Conservation (phyloP, 805 yeast species). For the Jamesozyma lodderae region DNA sequence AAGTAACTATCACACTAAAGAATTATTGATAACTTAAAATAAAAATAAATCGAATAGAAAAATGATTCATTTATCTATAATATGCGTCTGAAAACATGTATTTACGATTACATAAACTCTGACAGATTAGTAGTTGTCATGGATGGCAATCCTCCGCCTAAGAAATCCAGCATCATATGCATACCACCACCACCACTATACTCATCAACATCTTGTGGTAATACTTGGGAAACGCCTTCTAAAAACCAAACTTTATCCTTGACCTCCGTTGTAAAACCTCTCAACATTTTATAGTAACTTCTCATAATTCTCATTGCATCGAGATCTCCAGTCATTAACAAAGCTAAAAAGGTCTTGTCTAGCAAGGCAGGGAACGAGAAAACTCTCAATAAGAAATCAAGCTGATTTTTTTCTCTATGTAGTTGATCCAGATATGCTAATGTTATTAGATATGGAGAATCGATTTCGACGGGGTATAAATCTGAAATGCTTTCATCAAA, state of each 20-base stretch:
- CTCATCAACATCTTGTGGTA: constrained; percentile 87
- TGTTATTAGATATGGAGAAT: constrained; percentile 82
- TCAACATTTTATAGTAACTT: constrained; percentile 70
- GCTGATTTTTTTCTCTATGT: constrained; percentile 70
- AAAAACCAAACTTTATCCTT: constrained; percentile 88
- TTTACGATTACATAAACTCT: constrained; percentile 19
- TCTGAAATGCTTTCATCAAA: constrained; percentile 81
- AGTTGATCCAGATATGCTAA: constrained; percentile 77
- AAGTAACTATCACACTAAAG: too few species aligned
- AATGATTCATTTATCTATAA: too few species aligned
- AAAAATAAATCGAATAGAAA: too few species aligned
- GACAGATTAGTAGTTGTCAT: constrained; percentile 36
- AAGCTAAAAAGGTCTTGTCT: constrained; percentile 68
- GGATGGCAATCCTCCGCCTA: constrained; percentile 57
- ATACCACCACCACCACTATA: constrained; percentile 86
- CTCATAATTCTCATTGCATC: constrained; percentile 88
- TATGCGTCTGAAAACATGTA: too few species aligned
- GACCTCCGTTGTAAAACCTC: constrained; percentile 79
- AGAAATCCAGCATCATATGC: constrained; percentile 85
- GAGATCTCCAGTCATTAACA: constrained; percentile 75
- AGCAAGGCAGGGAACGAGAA: constrained; percentile 90
- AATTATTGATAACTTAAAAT: too few species aligned
- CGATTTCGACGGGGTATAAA: constrained; percentile 73
- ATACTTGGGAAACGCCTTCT: constrained; percentile 80
- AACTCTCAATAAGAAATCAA: constrained; percentile 77